Base-by-base conservation (phyloP, 2,329 filamentous ascomycete species). In the Botrytis cinerea region DNA sequence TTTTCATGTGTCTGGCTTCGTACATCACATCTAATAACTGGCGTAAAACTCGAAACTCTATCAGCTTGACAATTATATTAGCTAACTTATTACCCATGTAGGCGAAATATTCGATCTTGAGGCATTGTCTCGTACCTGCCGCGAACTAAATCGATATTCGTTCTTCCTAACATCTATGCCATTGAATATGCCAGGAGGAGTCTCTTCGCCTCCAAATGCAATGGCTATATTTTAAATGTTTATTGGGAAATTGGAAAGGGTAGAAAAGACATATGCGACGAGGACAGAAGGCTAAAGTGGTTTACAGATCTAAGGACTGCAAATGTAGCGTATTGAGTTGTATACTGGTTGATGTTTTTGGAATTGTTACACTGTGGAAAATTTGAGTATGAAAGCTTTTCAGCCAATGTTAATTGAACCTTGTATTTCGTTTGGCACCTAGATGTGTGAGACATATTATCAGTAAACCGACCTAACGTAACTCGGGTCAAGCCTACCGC, bases 101-200 rank as follows among this genome's bases (percentile, higher is more conserved):
- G 85, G 85, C 0, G 80, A 82, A 74, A 66, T 79, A n/a, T 81
- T 78, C 73, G 77, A 80, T 57, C 70, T 81, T n/a, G 80, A 80
- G 38, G 72, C 72, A 32, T 71, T 81, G 68, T 75, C 79, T 5
- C 67, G 82, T 63, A 85, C 86, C 51, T 89, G 89, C 77, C 84
- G 85, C 78, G 83, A 84, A 79, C 84, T 85, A 69, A 82, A 84
- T 16, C 82, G 85, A 43, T 91, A 88, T 81, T 86, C 84, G 12
- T 92, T 92, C 78, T 85, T 92, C 82, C 83, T 92, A 38, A 87
- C 87, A 0, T 90, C 87, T 71, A 84, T 83, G 20, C 89, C 90
- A 1, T 80, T 90, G 54, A 90, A 91, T 79, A 71, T 78, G 18
- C 68, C 72, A 32, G 78, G 78, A 12, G 78, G 78, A 14, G 72